Evolutionary conservation across 441 rosid species (phyloP), one percentile per base, ranked within the genome.

Genomic region (Populus tomentosa): DNA sequence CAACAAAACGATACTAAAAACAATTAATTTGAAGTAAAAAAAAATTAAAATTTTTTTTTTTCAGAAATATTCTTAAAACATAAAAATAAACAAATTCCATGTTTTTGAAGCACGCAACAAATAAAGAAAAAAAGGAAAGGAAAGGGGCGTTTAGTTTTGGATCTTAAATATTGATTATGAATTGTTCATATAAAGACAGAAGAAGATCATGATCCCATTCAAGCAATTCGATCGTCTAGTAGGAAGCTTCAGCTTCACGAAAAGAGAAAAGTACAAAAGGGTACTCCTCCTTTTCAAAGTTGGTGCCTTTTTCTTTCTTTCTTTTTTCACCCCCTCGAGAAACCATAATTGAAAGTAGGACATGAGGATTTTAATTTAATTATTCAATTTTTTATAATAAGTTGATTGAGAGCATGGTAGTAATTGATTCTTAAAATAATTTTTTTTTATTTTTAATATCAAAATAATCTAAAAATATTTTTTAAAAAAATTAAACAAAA

Each of bases 211-310:
- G 56, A 14, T 46, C 56, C 2, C 56, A 4, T 38, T 38, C 42
- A 38, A 38, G 42, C 42, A 38, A 38, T 38, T 9, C 11, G 56
- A 40, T 67, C 66, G 65, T 79, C 65, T 35, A 73, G 61, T 2
- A 21, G 70, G 86, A 86, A 81, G 83, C 87, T 84, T 86, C 81
- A 20, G 69, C 70, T 62, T 81, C 87, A 81, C 85, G 78, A 76
- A 83, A 83, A 79, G 79, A 24, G 63, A 28, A 24, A 46, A 56
- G 74, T 59, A 68, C 42, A n/a, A 56, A 75, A 77, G 46, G 32
- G 30, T 50, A 13, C 13, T 59, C 61, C 56, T 18, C 33, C 26
- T 68, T 56, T 46, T 68, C 23, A 38, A 59, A 75, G 72, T 38
- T 20, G 3, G 56, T 64, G 50, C 56, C 71, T 40, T 11, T 38